Evolutionary conservation across 2,329 filamentous ascomycete species (phyloP), one percentile per base, ranked within the genome.

Genomic region (Ophiobolus disseminans): DNA sequence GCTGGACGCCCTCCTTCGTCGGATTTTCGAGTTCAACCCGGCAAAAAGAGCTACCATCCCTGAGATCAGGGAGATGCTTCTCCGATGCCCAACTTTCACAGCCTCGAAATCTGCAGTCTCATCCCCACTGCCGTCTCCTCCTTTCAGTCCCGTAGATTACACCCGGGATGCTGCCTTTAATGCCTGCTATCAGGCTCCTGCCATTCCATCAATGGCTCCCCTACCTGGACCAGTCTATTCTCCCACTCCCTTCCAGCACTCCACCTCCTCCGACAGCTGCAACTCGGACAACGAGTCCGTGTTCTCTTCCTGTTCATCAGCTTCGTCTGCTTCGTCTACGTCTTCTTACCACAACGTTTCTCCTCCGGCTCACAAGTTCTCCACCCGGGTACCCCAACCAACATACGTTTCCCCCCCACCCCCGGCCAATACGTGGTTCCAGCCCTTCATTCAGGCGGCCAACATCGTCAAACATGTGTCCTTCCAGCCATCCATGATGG

Each of bases 21-120:
- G 88, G 67, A 89, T 97, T 65, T 99, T 99, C 74, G 87, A 93
- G 68, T 85, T 86, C 73, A 87, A 94, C 75, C 92, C 94, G 48
- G 82, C 86, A 65, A 85, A 90, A 71, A 83, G 94, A 73, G 92
- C 96, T 68, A 87, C 86, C 47, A 82, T 99, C 56, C 76, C 85
- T 46, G 89, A 96, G 75, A 82, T 99, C 46, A 86, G 88, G 66
- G 80, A 84, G 59, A 80, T 88, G 69, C 94, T 97, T 70, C 72
- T 88, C 64, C 81, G 85, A 55, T 97, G 92, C 78, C 80, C 86
- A 23, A 79, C 80, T 57, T 91, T 97, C 73, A 95, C 88, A 19
- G 75, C 70, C 50, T 78, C 58, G 53, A 76, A 71, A 68, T 72
- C 66, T 53, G 76, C 58, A 59, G 65, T 75, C 14, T 72, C 78